These are phyloP conservation scores for Stachybotrys elegans DNA, from an alignment of 2,329 filamentous ascomycete genomes.

Conservation along the genomic window DNA sequence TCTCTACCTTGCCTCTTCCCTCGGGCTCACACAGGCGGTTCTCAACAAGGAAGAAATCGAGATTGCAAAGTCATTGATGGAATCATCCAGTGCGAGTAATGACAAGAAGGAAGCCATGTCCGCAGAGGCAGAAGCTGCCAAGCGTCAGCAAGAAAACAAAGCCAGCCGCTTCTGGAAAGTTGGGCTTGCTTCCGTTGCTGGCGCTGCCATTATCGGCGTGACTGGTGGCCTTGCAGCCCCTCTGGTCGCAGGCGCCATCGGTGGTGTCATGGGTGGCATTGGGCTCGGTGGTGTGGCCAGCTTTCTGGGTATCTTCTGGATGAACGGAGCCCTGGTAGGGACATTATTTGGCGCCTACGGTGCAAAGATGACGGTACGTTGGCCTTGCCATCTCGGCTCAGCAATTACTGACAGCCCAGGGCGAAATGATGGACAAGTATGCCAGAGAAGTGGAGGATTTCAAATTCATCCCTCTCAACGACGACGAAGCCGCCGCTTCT, in stretches of 20 bases:
- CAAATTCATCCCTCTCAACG: constrained; percentile 67
- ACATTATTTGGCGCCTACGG: constrained; percentile 87
- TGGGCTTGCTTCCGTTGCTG: constrained; percentile 80
- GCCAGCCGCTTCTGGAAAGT: constrained; percentile 80
- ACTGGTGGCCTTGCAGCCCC: constrained; percentile 90
- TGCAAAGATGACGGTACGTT: constrained; percentile 58
- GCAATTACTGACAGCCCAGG: constrained; percentile 33
- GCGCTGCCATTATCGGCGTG: constrained; percentile 84
- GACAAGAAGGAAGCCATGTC: constrained; percentile 49
- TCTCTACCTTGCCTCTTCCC: constrained; percentile 61
- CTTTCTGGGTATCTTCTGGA: constrained; percentile 80
- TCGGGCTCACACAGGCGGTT: constrained; percentile 56
- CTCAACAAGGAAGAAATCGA: constrained; percentile 68
- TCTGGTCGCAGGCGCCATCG: constrained; percentile 78
- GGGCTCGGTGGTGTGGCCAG: constrained; percentile 81
- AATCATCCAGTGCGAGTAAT: constrained; percentile 48
- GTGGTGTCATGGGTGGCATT: constrained; percentile 77
- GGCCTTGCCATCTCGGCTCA: too few relatives aligned
- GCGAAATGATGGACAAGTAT: constrained; percentile 82
- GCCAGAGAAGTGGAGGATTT: constrained; percentile 82
- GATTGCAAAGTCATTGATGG: constrained; percentile 69
- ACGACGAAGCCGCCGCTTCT: constrained; percentile 37
- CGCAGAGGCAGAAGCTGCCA: constrained; percentile 71
- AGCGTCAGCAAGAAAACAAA: constrained; percentile 66
- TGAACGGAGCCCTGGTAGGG: constrained; percentile 80